These are phyloP conservation scores for Yamadazyma akitaensis DNA, from an alignment of 805 yeast species.

Conservation along the genomic window DNA sequence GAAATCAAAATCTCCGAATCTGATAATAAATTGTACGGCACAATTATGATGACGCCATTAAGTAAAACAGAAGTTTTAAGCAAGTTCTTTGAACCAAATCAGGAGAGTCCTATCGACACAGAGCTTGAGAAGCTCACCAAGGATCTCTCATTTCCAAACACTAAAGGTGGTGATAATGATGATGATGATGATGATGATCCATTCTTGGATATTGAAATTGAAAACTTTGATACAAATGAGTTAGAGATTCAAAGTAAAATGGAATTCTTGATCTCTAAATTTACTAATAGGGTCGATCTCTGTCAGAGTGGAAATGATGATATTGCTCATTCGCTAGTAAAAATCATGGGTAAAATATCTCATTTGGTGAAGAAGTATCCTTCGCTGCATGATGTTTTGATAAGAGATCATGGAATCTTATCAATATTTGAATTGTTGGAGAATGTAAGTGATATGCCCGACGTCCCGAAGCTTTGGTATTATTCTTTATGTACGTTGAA, in stretches of 20 bases:
- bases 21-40: neutral
- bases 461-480: constrained; percentile 34
- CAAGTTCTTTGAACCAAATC: constrained; percentile 28
- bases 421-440: constrained; percentile 39
- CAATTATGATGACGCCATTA: constrained; percentile 5
- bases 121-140: neutral
- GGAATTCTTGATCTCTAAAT: constrained; percentile 33
- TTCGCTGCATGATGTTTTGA: constrained; percentile 34
- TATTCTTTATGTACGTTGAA: constrained; percentile 35
- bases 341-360: constrained; percentile 36
- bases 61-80: constrained; percentile 27
- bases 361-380: constrained; percentile 39
- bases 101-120: constrained; percentile 14
- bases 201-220: constrained; percentile 35
- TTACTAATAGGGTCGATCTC: constrained; percentile 29
- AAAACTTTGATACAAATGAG: constrained; percentile 39
- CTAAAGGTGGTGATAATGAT: constrained; percentile 8
- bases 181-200: constrained; percentile 33
- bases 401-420: constrained; percentile 42
- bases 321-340: constrained; percentile 25
- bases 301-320: constrained; percentile 31
- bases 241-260: constrained; percentile 39
- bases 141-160: neutral
- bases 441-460: constrained; percentile 30
- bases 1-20: constrained; percentile 13